These are phyloP conservation scores for Detonula confervacea DNA, from an alignment of 352 stramenopile genomes.

Conservation along the genomic window DNA sequence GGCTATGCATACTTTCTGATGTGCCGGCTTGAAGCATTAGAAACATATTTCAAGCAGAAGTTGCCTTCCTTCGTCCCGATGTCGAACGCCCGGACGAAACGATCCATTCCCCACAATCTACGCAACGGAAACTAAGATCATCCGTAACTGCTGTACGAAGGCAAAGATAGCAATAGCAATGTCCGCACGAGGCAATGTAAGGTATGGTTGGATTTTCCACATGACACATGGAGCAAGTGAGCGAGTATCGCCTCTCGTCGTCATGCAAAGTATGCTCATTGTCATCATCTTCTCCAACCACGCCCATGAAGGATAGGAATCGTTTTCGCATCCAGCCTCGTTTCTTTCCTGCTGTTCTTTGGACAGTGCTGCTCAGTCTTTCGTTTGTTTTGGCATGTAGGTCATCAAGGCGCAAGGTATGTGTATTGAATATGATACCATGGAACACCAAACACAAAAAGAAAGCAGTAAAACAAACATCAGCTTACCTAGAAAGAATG, in stretches of 20 bases:
- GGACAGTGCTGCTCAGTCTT: neutral
- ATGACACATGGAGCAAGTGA: constrained; percentile 42
- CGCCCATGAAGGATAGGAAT: constrained; percentile 48
- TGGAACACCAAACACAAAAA: neutral
- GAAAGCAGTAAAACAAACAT: neutral
- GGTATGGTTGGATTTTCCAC: constrained; percentile 47
- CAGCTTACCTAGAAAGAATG: neutral
- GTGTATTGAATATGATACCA: neutral
- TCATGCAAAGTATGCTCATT: neutral
- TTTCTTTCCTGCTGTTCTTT: constrained; percentile 5
- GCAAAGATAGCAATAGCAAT: constrained; percentile 56
- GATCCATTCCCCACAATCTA: constrained; percentile 32
- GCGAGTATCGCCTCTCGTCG: constrained; percentile 1
- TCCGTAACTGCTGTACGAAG: constrained; percentile 47
- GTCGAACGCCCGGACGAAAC: constrained; percentile 20
- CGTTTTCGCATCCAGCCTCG: constrained; percentile 33
- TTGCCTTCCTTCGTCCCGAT: too few species aligned
- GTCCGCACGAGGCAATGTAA: constrained; percentile 51
- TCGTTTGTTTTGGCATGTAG: neutral
- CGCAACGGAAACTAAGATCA: constrained; percentile 44
- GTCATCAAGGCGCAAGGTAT: too few species aligned
- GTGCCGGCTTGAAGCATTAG: too few species aligned
- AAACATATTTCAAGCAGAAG: too few species aligned
- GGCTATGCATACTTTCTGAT: too few species aligned
- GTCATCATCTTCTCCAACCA: constrained; percentile 35